Evolutionary conservation across 2,329 filamentous ascomycete genomes (phyloP).

Genomic region (Trematosphaeria pertusa): DNA sequence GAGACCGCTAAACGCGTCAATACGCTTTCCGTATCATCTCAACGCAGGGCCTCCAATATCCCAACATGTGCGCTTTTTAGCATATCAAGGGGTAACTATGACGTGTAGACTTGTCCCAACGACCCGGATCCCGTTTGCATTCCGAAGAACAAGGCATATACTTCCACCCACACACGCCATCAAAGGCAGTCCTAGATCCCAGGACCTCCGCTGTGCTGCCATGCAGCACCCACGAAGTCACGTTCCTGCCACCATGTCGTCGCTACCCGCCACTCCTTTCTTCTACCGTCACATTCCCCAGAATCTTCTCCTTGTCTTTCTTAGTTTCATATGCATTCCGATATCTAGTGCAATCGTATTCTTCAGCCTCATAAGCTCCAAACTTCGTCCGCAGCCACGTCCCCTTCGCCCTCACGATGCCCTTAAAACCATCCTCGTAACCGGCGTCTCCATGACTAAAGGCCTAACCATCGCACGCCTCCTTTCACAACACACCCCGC

Average conservation of each 20-base stretch:
- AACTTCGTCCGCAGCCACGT: constrained; percentile 4
- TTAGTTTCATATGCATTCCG: constrained; percentile 57
- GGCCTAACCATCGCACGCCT: constrained; percentile 70
- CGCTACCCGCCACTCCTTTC: constrained; percentile 22
- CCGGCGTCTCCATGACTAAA: constrained; percentile 75
- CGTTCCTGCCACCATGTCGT: constrained; percentile 13
- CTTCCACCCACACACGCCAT: constrained; percentile 13
- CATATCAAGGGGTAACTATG: constrained; percentile 29
- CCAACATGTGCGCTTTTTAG: too few species aligned
- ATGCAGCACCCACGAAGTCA: constrained; percentile 17
- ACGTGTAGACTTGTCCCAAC: constrained; percentile 33
- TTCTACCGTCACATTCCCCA: constrained; percentile 54
- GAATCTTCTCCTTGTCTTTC: constrained; percentile 55
- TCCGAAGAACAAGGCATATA: constrained; percentile 13
- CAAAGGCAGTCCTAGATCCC: not conserved
- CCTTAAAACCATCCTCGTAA: constrained; percentile 68
- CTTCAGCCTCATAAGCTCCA: constrained; percentile 34
- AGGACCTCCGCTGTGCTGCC: too few species aligned
- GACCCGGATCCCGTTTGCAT: constrained; percentile 19
- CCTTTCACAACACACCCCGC: constrained; percentile 67
- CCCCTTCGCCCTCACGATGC: constrained; percentile 25
- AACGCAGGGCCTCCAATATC: too few species aligned
- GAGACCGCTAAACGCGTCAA: too few species aligned
- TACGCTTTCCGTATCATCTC: too few species aligned
- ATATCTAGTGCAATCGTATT: constrained; percentile 47